These are phyloP conservation scores for Penicillium janthinellum DNA, from an alignment of 2,329 filamentous ascomycete genomes.

Conservation along the genomic window DNA sequence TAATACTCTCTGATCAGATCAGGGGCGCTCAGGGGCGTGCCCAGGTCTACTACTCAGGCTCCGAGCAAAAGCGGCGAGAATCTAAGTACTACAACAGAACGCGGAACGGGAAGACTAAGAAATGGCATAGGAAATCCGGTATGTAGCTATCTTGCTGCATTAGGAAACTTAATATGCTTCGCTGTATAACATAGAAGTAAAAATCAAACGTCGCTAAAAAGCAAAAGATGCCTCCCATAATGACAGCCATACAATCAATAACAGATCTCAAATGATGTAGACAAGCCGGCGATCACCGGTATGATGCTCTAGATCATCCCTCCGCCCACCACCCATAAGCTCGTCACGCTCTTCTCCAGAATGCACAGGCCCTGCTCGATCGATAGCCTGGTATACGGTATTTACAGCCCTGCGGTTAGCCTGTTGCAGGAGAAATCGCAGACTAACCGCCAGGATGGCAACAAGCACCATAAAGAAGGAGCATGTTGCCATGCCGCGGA, in stretches of 20 bases:
- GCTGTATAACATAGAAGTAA: background rate
- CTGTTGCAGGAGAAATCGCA: slow-evolving; percentile 57
- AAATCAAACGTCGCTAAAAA: background rate
- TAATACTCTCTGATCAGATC: too few species aligned
- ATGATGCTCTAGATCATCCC: slow-evolving; percentile 20
- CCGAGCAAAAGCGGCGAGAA: too few species aligned
- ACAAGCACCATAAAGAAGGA: slow-evolving; percentile 65
- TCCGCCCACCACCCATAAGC: slow-evolving; percentile 32
- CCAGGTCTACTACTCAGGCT: too few species aligned
- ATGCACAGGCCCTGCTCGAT: slow-evolving; percentile 14
- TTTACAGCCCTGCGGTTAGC: slow-evolving; percentile 46
- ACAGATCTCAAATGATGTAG: slow-evolving; percentile 27
- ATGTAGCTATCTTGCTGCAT: background rate
- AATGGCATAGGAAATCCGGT: too few species aligned
- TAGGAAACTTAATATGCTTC: background rate
- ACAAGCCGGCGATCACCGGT: slow-evolving; percentile 27
- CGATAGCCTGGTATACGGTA: slow-evolving; percentile 8
- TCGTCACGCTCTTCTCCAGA: slow-evolving; percentile 32
- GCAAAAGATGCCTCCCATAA: background rate
- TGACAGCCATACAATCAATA: background rate
- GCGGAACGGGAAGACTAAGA: too few species aligned
- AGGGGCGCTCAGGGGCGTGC: too few species aligned
- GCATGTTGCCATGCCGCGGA: slow-evolving; percentile 64
- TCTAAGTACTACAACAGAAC: too few species aligned
- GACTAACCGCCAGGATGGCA: slow-evolving; percentile 55